Base-by-base conservation (phyloP, 805 yeast species). In the Hanseniaspora meyeri region DNA sequence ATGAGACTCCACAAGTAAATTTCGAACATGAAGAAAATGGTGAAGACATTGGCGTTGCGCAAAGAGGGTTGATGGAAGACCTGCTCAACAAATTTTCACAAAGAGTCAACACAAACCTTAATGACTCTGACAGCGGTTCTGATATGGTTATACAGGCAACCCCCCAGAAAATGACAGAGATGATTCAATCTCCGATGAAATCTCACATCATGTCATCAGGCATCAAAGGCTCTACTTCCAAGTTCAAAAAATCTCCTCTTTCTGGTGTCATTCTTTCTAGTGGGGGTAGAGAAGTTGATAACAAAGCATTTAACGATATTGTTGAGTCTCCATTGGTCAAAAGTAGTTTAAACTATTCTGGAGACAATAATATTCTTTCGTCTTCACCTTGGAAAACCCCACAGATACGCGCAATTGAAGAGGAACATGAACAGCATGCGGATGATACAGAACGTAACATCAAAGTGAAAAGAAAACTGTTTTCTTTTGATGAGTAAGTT, bases 11-110 rank as follows among this genome's bases (percentile, higher is more conserved):
- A 12, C 49, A 36, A 3, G 7, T 20, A 12, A n/a, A 24, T 4
- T 8, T 11, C 4, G n/a, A 24, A n/a, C 11, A 36, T n/a, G 45
- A 36, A n/a, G 38, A 31, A 38, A 47, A 40, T 24, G 34, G 38
- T 16, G 19, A 27, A 24, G 27, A 24, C 5, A 24, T 24, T 24
- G 27, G 27, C 5, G 27, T 24, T 10, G 19, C 17, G 24, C 39
- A 39, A 32, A 49, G 36, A 14, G 38, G 20, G 36, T 24, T 48
- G 16, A 36, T 43, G 20, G 53, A 55, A 16, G 54, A 51, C 4
- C 29, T 51, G 14, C 47, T 57, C 27, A 46, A 46, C n/a, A 48
- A 51, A 31, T 57, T 57, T 34, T 51, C 58, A n/a, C 49, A 51
- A 19, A 51, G 34, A 20, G 45, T 52, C 17, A 17, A 29, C 14